These are phyloP conservation scores for Lactuca sativa DNA, from an alignment of 129 eudicot species.

Conservation along the genomic window DNA sequence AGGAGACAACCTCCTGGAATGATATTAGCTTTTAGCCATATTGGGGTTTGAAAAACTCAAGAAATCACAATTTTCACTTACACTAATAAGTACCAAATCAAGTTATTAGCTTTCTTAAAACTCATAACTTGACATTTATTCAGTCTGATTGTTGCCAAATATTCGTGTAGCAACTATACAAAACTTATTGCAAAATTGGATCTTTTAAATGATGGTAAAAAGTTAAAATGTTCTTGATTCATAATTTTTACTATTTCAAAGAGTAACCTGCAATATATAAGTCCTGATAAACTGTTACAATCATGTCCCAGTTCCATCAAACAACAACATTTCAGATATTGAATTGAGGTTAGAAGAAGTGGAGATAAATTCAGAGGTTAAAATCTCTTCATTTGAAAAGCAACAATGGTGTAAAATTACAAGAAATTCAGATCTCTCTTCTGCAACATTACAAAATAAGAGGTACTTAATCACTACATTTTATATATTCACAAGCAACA, in stretches of 20 bases:
- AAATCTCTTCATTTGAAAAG: constrained; percentile 46
- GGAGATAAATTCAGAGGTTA: constrained; percentile 54
- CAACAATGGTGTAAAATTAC: constrained; percentile 80
- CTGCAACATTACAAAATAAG: constrained; percentile 67
- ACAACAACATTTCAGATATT: constrained; percentile 53
- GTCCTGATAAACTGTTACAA: constrained; percentile 18
- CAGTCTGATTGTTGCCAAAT: not conserved
- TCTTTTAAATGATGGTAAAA: not conserved
- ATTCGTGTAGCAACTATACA: not conserved
- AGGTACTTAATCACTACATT: constrained; percentile 40
- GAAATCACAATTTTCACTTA: not conserved
- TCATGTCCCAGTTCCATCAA: constrained; percentile 64
- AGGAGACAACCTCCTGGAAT: no score
- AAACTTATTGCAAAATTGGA: not conserved
- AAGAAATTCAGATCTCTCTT: constrained; percentile 66
- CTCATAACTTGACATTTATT: not conserved
- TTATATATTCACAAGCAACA: not conserved
- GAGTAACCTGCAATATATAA: not conserved
- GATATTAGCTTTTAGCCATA: constrained; percentile 5
- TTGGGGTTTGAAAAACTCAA: not conserved
- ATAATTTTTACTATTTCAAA: not conserved
- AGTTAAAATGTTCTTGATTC: not conserved
- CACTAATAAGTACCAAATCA: not conserved
- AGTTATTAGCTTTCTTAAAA: not conserved
- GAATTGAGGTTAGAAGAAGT: constrained; percentile 60